Conservation (phyloP, 2,329 filamentous ascomycete species). For the Dactylellina parvicollis region DNA sequence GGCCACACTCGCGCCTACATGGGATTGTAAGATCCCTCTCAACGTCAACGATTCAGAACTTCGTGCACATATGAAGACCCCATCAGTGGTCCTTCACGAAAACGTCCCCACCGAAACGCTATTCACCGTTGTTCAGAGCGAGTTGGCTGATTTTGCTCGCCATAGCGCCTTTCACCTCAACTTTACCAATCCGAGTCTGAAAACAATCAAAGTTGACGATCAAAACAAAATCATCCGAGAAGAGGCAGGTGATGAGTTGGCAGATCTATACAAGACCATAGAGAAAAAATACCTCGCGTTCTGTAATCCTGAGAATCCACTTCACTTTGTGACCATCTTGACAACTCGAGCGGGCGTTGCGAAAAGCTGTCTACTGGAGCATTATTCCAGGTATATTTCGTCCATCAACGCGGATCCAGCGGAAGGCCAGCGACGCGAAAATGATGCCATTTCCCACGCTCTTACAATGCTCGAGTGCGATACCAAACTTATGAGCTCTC, state of each 20-base stretch:
- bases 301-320: constrained; percentile 60
- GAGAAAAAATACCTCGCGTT: constrained; percentile 59
- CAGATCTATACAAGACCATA: constrained; percentile 56
- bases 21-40: constrained; percentile 30
- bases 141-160: constrained; percentile 62
- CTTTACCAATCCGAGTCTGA: constrained; percentile 63
- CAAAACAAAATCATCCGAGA: not conserved
- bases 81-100: constrained; percentile 55
- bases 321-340: constrained; percentile 63
- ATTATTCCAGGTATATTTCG: constrained; percentile 55
- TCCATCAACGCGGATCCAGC: not conserved
- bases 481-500: constrained; percentile 45
- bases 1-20: constrained; percentile 60
- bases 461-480: constrained; percentile 54
- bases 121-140: constrained; percentile 63
- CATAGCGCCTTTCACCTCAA: constrained; percentile 63
- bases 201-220: constrained; percentile 38
- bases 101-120: constrained; percentile 62
- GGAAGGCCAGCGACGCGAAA: not conserved
- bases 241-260: constrained; percentile 58
- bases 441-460: constrained; percentile 56
- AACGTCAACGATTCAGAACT: constrained; percentile 44
- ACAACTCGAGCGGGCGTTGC: constrained; percentile 60
- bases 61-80: constrained; percentile 24
- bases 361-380: constrained; percentile 60